Percentiles rank a stretch among this genome's conserved stretches.
Conservation (phyloP, 2,329 filamentous ascomycete species). For the Colletotrichum noveboracense region DNA sequence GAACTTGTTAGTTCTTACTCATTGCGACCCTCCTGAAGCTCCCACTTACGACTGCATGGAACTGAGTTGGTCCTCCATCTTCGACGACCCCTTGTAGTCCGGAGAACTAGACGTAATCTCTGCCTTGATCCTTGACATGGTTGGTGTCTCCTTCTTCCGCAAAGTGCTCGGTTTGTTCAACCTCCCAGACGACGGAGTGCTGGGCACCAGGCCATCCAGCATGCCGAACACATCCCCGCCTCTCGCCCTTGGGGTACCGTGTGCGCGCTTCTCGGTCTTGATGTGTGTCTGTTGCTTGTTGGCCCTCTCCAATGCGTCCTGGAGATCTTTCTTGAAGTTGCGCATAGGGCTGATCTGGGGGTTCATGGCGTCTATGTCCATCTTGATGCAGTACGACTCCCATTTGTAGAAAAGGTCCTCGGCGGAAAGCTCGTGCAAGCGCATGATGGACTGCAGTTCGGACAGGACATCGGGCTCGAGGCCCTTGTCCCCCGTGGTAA, state of each 20-base stretch:
- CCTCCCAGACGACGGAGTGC: constrained; percentile 52
- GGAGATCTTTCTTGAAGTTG: constrained; percentile 84
- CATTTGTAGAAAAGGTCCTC: constrained; percentile 98
- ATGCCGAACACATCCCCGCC: constrained; percentile 82
- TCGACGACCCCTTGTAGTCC: constrained; percentile 44
- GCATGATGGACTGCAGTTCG: constrained; percentile 86
- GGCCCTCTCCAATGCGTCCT: constrained; percentile 82
- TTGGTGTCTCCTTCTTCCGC: constrained; percentile 51
- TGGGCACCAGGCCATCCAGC: constrained; percentile 74
- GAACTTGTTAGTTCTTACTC: not conserved
- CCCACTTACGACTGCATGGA: constrained; percentile 42
- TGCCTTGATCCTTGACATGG: constrained; percentile 49
- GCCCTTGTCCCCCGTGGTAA: constrained; percentile 61
- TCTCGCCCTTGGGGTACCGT: constrained; percentile 68
- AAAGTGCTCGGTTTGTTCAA: constrained; percentile 30
- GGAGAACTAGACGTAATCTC: constrained; percentile 50
- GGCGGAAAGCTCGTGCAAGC: constrained; percentile 78
- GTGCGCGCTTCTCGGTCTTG: constrained; percentile 66
- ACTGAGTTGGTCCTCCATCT: constrained; percentile 43
- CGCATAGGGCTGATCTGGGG: constrained; percentile 74
- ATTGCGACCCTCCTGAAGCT: not conserved
- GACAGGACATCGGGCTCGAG: constrained; percentile 79
- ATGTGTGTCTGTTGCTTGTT: constrained; percentile 66
- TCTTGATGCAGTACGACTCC: constrained; percentile 97
- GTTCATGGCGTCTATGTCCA: constrained; percentile 80